phyloP scores from a whole-genome alignment of 805 yeast species.

The Myxozyma sirexii region DNA sequence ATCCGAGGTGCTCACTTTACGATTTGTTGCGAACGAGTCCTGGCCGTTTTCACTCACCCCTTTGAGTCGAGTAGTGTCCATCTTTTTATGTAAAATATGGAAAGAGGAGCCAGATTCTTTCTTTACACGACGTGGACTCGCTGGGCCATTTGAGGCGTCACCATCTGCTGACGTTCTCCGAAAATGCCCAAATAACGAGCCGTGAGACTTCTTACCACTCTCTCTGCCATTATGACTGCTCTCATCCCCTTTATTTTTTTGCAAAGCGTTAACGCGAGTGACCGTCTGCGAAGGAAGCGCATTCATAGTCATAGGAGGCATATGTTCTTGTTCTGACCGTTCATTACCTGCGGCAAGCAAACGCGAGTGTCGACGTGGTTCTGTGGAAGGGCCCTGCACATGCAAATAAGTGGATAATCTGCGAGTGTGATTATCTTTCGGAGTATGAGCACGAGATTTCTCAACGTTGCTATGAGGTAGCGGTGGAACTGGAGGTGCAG shows the following conservation, averaged over 20 bases:
- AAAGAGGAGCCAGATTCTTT: not conserved
- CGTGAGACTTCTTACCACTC: not conserved
- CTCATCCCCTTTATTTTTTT: not conserved
- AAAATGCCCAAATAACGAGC: not conserved
- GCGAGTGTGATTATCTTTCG: constrained; percentile 6
- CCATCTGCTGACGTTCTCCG: not conserved
- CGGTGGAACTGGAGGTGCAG: constrained; percentile 33
- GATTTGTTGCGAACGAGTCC: not conserved
- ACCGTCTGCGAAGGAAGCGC: constrained; percentile 21
- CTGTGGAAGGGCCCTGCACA: constrained; percentile 18
- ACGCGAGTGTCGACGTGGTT: constrained; percentile 18
- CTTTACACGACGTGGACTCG: not conserved
- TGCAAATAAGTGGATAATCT: constrained; percentile 8
- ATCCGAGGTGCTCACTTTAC: not conserved
- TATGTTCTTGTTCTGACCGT: not conserved
- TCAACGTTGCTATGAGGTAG: constrained; percentile 14
- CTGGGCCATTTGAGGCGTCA: not conserved
- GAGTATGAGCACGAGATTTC: constrained; percentile 1
- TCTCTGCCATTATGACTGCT: too few relatives aligned
- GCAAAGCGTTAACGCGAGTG: constrained; percentile 13
- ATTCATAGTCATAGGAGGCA: constrained; percentile 20
- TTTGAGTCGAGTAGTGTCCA: not conserved
- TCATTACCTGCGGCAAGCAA: not conserved
- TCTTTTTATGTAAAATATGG: not conserved
- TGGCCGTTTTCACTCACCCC: not conserved